Base-by-base conservation (phyloP, 1,284 basidiomycete species). In the Chondrostereum purpureum region DNA sequence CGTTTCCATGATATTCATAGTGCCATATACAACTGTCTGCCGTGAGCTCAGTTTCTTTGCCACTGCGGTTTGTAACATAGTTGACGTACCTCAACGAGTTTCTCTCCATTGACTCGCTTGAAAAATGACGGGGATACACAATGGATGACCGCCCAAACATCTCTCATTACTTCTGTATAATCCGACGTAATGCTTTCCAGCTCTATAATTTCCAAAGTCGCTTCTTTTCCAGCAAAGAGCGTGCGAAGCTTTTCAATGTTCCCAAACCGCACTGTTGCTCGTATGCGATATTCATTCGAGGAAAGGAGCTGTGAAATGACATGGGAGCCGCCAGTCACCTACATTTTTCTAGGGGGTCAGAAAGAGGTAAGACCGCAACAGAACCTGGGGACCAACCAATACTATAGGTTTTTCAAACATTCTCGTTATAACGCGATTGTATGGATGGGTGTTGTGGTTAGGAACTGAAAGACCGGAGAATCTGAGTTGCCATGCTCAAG, bases 1-100 rank as follows among this genome's bases (percentile, higher is more conserved):
- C 46, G 64, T 58, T 16, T 55, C 50, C n/a, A 66, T 51, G 19
- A 66, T 53, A 41, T 64, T 59, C 34, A 62, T 20, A 1, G 60
- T 58, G 4, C 62, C 62, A 13, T 61, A 47, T n/a, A n/a, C n/a
- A n/a, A n/a, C n/a, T 20, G 14, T 23, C 17, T 18, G 6, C 1
- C n/a, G 14, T 5, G 35, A n/a, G 8, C 35, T 37, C n/a, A n/a
- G 8, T 13, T 38, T 10, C 10, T 13, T 17, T 10, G 6, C n/a
- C 18, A 5, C 5, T 39, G n/a, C n/a, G n/a, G n/a, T n/a, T n/a
- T n/a, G n/a, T n/a, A n/a, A n/a, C n/a, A n/a, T n/a, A n/a, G 13
- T 4, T 4, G 10, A 41, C 47, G 3, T 3, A 44, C 46, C 11
- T 49, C 24, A 27, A 43, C 38, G 13, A 49, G 37, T 4, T 43